These are phyloP conservation scores for Phoma sp. DNA, from an alignment of 2,329 filamentous ascomycete genomes.

Conservation along the genomic window DNA sequence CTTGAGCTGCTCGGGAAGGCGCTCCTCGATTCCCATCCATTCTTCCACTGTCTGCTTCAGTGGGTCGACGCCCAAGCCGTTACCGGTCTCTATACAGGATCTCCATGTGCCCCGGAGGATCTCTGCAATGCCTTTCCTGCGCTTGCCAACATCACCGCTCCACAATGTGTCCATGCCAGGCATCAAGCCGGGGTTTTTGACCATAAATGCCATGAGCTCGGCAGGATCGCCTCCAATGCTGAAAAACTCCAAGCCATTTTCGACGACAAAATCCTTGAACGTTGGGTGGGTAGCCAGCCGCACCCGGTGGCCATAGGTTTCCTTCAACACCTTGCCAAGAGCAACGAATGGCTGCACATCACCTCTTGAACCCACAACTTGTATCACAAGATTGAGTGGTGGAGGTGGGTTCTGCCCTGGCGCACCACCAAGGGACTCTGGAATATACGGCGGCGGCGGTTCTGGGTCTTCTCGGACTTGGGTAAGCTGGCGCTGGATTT, in stretches of 20 bases:
- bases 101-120: slow-evolving; percentile 88
- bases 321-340: slow-evolving; percentile 56
- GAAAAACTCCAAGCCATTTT: slow-evolving; percentile 57
- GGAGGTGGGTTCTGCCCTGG: slow-evolving; percentile 62
- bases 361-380: slow-evolving; percentile 56
- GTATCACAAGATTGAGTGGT: slow-evolving; percentile 56
- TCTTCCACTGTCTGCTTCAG: slow-evolving; percentile 61
- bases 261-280: slow-evolving; percentile 57
- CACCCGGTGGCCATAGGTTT: slow-evolving; percentile 56
- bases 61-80: slow-evolving; percentile 63
- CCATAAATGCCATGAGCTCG: slow-evolving; percentile 77
- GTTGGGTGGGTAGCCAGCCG: slow-evolving; percentile 56
- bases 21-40: slow-evolving; percentile 51
- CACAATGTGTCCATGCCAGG: slow-evolving; percentile 78
- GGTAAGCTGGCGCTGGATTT: slow-evolving; percentile 46
- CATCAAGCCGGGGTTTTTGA: slow-evolving; percentile 86
- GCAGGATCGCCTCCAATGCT: slow-evolving; percentile 58
- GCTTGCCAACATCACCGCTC: slow-evolving; percentile 76
- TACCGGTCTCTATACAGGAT: slow-evolving; percentile 79
- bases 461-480: slow-evolving; percentile 57
- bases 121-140: slow-evolving; percentile 75
- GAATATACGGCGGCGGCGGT: slow-evolving; percentile 72
- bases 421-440: slow-evolving; percentile 69
- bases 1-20: slow-evolving; percentile 43
- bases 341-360: slow-evolving; percentile 60